These are phyloP conservation scores for Scenedesmus sp. DNA, from an alignment of 163 green algal species.

Conservation along the genomic window DNA sequence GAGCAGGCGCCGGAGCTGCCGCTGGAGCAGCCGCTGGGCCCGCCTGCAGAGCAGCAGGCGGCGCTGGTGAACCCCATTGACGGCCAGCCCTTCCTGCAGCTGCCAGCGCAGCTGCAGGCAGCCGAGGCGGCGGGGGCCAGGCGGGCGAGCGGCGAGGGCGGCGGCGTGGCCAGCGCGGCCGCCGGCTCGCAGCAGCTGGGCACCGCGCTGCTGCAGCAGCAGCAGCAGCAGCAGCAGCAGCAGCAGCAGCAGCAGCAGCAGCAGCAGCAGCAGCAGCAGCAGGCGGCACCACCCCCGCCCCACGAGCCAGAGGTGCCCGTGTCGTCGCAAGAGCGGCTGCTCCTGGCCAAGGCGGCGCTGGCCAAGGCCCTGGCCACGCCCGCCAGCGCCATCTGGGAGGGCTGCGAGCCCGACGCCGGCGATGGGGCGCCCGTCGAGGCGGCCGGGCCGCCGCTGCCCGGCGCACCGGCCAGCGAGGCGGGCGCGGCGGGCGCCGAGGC, in stretches of 20 bases:
- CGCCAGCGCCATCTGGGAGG: too few relatives aligned
- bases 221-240: constrained; percentile 2
- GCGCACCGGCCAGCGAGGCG: too few relatives aligned
- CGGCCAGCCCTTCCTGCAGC: constrained; percentile 32
- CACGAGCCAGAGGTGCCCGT: background rate
- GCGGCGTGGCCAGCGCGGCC: background rate
- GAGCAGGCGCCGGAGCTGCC: constrained; percentile 10
- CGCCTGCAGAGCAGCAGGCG: background rate
- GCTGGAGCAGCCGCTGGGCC: constrained; percentile 9
- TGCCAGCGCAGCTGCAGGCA: constrained; percentile 6
- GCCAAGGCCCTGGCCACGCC: too few relatives aligned
- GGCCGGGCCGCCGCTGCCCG: too few relatives aligned
- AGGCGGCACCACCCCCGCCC: background rate
- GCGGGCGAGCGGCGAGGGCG: background rate
- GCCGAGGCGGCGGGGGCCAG: background rate
- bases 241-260: constrained; percentile 20
- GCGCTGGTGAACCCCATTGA: constrained; percentile 25
- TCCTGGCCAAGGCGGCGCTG: background rate
- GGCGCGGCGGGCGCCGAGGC: too few relatives aligned
- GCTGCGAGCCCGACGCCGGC: too few relatives aligned
- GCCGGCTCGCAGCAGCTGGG: too few relatives aligned
- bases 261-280: background rate
- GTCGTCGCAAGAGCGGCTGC: constrained; percentile 12
- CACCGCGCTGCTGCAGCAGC: background rate
- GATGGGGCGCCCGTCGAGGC: too few relatives aligned